Conservation (phyloP, 2,329 filamentous ascomycete genomes). For the Fusarium brachygibbosum region DNA sequence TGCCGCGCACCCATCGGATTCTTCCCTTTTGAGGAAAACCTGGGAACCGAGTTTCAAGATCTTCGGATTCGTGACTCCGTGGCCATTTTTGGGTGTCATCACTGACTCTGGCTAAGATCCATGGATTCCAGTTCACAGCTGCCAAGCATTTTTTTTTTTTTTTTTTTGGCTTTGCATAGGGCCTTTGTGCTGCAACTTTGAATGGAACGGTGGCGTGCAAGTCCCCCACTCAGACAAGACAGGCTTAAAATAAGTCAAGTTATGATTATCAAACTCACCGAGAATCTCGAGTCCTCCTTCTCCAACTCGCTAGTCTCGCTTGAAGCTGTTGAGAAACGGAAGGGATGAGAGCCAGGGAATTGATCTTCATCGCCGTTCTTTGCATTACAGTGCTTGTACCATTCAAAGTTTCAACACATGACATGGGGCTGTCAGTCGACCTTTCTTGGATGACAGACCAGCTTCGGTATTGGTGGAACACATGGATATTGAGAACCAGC, state of each 20-base stretch:
- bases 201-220: slow-evolving; percentile 41
- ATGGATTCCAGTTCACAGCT: slow-evolving; percentile 12
- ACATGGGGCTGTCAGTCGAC: slow-evolving; percentile 37
- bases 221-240: slow-evolving; percentile 23
- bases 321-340: slow-evolving; percentile 31
- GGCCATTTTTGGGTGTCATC: slow-evolving; percentile 14
- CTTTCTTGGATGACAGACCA: slow-evolving; percentile 13
- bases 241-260: background rate
- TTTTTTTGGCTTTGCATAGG: slow-evolving; percentile 32
- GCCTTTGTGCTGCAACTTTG: slow-evolving; percentile 25
- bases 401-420: slow-evolving; percentile 33
- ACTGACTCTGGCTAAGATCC: slow-evolving; percentile 1
- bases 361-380: slow-evolving; percentile 33
- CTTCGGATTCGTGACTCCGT: slow-evolving; percentile 38
- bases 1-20: slow-evolving; percentile 42
- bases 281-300: slow-evolving; percentile 10
- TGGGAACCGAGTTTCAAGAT: slow-evolving; percentile 25
- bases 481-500: slow-evolving; percentile 17
- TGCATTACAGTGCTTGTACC: background rate
- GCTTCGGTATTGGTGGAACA: slow-evolving; percentile 20
- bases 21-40: slow-evolving; percentile 21
- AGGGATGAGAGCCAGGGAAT: slow-evolving; percentile 23
- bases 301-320: slow-evolving; percentile 3
- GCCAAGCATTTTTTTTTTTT: slow-evolving; percentile 32
- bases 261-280: slow-evolving; percentile 44